Conservation (phyloP, 1,139 yeast genomes). For the Debaryomyces fabryi region DNA sequence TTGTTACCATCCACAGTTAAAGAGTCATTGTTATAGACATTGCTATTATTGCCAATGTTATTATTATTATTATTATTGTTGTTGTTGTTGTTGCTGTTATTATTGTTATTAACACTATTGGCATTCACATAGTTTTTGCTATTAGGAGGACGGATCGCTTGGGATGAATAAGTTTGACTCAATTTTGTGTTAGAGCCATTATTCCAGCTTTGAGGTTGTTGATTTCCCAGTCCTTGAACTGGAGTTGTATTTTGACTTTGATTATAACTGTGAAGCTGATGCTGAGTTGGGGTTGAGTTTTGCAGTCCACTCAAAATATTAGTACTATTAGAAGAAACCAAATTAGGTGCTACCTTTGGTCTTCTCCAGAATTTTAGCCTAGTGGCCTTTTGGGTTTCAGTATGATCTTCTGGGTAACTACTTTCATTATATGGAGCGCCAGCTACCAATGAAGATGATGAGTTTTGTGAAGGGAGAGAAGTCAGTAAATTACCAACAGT, state of each 20-base stretch:
- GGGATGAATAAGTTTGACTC: constrained; percentile 10
- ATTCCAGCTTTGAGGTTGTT: constrained; percentile 5
- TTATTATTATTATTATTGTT: constrained; percentile 11
- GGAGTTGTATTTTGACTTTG: constrained; percentile 4
- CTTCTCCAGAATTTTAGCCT: constrained; percentile 58
- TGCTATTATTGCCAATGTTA: constrained; percentile 3
- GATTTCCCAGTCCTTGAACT: not conserved
- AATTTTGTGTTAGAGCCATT: constrained; percentile 14
- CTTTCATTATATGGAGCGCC: constrained; percentile 20
- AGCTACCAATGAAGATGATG: constrained; percentile 20
- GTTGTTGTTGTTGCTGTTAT: not conserved
- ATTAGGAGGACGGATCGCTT: constrained; percentile 9
- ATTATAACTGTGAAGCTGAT: constrained; percentile 5
- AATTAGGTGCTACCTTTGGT: constrained; percentile 31
- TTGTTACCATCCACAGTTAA: constrained; percentile 2
- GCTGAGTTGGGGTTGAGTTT: constrained; percentile 13
- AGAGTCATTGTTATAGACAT: constrained; percentile 9
- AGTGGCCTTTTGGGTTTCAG: constrained; percentile 48
- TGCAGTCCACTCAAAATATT: constrained; percentile 10
- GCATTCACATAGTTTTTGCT: constrained; percentile 11
- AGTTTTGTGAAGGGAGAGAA: constrained; percentile 1
- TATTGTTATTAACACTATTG: constrained; percentile 9
- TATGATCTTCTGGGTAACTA: constrained; percentile 28
- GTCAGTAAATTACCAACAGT: not conserved
- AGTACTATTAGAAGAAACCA: constrained; percentile 18